phyloP scores from a whole-genome alignment of 371 early-diverging fungal genomes.

The Mucor sp. region DNA sequence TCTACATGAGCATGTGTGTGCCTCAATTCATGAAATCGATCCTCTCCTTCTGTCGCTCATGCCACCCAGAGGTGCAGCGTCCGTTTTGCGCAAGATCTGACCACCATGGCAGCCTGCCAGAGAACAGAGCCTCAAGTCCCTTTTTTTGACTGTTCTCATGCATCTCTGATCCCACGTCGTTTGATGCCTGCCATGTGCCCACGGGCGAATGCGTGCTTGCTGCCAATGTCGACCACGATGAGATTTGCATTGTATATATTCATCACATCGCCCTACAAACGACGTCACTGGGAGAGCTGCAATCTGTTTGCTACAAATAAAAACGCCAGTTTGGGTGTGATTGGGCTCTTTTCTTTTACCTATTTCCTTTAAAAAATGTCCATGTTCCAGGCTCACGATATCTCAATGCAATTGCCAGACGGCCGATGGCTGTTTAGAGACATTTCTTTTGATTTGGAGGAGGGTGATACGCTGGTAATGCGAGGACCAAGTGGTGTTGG shows the following conservation, averaged over 20 bases:
- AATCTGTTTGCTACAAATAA: neutral
- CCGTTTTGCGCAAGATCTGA: neutral
- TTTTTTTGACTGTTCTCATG: neutral
- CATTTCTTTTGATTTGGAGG: constrained; percentile 54
- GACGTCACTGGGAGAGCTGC: constrained; percentile 5
- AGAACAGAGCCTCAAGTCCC: neutral
- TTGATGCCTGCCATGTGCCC: neutral
- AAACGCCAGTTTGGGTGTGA: neutral
- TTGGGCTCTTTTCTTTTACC: neutral
- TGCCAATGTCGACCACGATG: neutral
- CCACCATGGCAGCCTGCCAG: neutral
- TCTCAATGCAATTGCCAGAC: constrained; percentile 40
- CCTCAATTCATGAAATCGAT: too few species aligned
- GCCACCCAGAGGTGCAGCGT: neutral
- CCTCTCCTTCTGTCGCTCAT: neutral
- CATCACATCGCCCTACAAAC: neutral
- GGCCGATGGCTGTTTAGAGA: constrained; percentile 67
- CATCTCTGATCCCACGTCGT: neutral
- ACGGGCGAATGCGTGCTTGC: neutral
- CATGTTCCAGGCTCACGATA: constrained; percentile 34
- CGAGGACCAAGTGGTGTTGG: constrained; percentile 79
- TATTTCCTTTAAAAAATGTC: constrained; percentile 5
- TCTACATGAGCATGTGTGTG: neutral
- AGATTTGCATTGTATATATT: neutral
- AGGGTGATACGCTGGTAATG: constrained; percentile 63